Conservation (phyloP, 1,139 yeast genomes). For the Yamadazyma atmosphaerica region DNA sequence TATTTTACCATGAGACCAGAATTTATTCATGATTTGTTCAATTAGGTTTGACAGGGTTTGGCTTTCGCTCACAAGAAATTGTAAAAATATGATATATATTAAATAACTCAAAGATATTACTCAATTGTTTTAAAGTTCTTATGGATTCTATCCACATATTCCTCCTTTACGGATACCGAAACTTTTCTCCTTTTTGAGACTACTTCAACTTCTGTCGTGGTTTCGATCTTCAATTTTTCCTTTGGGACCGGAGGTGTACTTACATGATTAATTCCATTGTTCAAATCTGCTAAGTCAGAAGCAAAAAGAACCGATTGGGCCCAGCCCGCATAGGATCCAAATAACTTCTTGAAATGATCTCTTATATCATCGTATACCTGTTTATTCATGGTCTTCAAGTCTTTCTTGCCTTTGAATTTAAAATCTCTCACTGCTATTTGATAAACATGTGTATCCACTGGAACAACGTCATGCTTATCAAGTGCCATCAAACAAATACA, state of each 20-base stretch:
- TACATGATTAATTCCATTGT: constrained; percentile 51
- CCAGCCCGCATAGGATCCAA: constrained; percentile 98
- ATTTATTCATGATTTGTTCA: too few relatives aligned
- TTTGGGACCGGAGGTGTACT: too few relatives aligned
- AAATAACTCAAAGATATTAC: not conserved
- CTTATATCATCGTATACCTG: constrained; percentile 65
- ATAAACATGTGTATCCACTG: constrained; percentile 96
- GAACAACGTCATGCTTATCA: constrained; percentile 85
- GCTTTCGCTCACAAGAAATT: too few relatives aligned
- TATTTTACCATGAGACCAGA: too few relatives aligned
- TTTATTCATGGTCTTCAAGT: constrained; percentile 53
- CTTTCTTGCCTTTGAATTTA: constrained; percentile 50
- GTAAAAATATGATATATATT: too few relatives aligned
- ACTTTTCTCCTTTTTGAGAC: not conserved
- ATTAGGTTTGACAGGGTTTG: too few relatives aligned
- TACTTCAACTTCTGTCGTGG: not conserved
- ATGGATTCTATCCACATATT: not conserved
- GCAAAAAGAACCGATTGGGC: constrained; percentile 92
- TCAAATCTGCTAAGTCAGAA: constrained; percentile 68
- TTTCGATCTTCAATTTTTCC: constrained; percentile 2
- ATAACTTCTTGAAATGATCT: constrained; percentile 58
- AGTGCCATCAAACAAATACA: constrained; percentile 87
- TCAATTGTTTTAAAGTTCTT: not conserved
- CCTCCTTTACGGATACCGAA: not conserved
- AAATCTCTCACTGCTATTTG: constrained; percentile 87